phyloP scores from a whole-genome alignment of 768 basidiomycete species.

The Hirschioporus abietinus region DNA sequence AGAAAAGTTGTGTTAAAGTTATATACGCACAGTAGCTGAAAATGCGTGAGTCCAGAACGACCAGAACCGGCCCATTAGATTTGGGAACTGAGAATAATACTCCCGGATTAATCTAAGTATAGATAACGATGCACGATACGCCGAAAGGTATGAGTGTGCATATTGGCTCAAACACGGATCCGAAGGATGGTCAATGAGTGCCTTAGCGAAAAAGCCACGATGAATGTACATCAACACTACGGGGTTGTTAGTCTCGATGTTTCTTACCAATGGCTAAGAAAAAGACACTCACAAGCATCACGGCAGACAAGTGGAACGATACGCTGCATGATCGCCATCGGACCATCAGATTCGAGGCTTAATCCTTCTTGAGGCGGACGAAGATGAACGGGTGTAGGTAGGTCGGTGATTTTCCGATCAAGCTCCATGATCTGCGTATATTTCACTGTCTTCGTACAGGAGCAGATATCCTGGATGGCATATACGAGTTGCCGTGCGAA shows the following conservation, averaged over 20 bases:
- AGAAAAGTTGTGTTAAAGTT: background rate
- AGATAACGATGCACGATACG: conserved; percentile 60
- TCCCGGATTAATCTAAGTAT: conserved; percentile 62
- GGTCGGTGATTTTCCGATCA: conserved; percentile 59
- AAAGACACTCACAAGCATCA: conserved; percentile 48
- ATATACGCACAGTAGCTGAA: conserved; percentile 56
- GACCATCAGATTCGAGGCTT: background rate
- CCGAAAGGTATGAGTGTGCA: conserved; percentile 61
- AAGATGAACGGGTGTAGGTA: background rate
- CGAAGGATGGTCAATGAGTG: conserved; percentile 52
- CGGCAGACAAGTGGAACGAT: conserved; percentile 51
- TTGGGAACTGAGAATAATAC: conserved; percentile 58
- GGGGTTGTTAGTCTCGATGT: background rate
- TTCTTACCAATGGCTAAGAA: conserved; percentile 21
- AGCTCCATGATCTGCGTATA: conserved; percentile 64
- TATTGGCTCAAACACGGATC: conserved; percentile 71
- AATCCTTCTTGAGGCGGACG: background rate
- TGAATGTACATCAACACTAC: conserved; percentile 69
- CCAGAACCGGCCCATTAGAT: conserved; percentile 63
- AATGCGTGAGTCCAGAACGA: conserved; percentile 70
- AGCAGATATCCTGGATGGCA: background rate
- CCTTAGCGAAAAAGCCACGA: conserved; percentile 68
- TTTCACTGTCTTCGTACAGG: conserved; percentile 49
- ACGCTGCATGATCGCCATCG: conserved; percentile 34
- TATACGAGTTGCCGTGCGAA: background rate